Evolutionary conservation across 768 basidiomycete genomes (phyloP), one percentile per base, ranked within the genome.

Genomic region (Amanita exitialis): DNA sequence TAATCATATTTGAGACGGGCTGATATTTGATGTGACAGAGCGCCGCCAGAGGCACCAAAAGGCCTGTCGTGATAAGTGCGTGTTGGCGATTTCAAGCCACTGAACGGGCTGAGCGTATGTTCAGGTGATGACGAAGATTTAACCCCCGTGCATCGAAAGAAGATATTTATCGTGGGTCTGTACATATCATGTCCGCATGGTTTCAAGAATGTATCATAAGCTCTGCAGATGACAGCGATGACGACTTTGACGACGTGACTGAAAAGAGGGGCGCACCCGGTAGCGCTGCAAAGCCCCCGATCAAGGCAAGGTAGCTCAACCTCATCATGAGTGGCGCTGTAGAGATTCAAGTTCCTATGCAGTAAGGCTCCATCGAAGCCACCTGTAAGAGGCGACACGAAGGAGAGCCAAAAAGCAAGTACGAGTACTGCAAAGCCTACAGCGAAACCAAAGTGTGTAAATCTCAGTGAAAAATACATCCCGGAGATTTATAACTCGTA

Each of bases 361-460:
- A 46, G 45, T 20, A 16, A 32, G 45, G 70, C 67, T 4, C 69
- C 72, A 0, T 65, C 66, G n/a, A 71, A 76, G 53, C 83, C 83
- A 0, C 82, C 83, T 15, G 78, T 41, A 10, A 41, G 23, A 9
- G 3, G 3, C n/a, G 37, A 38, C 37, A 20, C 4, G 4, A 34
- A 46, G 10, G 21, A 13, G 32, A 27, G 23, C 1, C 12, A 34
- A 20, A 27, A 9, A 27, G 6, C 32, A 15, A 45, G 28, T 30
- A 45, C 25, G 15, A 32, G 46, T 36, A 6, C 34, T 12, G 13
- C 46, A 13, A 36, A 36, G 20, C 16, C 16, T 7, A 16, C 34
- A 21, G 34, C 20, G 35, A 47, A 47, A 23, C 13, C 35, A 47
- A 36, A 21, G 46, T 47, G 12, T 10, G 46, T 36, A 7, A 18